Evolutionary conservation across 2,329 filamentous ascomycete species (phyloP), one percentile per base, ranked within the genome.

Genomic region (Ceratocystis alfenasii): DNA sequence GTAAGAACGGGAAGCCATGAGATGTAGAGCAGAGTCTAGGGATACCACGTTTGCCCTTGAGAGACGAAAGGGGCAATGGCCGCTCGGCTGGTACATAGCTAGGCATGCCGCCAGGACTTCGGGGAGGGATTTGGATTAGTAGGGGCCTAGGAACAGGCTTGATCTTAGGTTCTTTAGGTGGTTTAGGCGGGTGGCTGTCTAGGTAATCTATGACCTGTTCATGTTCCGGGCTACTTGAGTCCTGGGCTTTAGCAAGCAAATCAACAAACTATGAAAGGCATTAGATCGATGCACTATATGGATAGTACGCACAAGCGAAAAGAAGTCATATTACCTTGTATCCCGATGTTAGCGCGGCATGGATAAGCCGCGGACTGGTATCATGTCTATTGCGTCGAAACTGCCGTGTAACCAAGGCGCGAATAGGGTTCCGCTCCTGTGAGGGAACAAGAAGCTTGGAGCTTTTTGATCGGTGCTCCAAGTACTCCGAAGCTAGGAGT

Each of bases 321-420:
- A n/a, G 28, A n/a, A 25, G 17, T 2, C 36, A 50, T 33, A 70
- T 20, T 69, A 84, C 83, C 74, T 83, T 82, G 76, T 92, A 92
- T 28, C 88, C 89, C 30, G 83, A 81, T 44, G 81, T 76, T 70
- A 93, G 82, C 6, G 84, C 81, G 1, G 83, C 77, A 62, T 81
- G 80, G 28, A 90, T 76, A 46, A 88, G 78, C 20, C 83, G 80
- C 1, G 79, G 76, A 69, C 84, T 87, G 12, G 78, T 81, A 66
- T 86, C 78, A 60, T 78, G 73, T 57, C 76, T 76, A 72, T 90
- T 86, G 66, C 80, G 79, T 63, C 75, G 77, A 73, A 92, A 91
- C 66, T 81, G 79, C 69, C 81, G 83, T 66, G 80, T 81, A 59
- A 90, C 76, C 3, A 88, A 75, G 66, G 82, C 78, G 63, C 77